Conservation (phyloP, 1,284 basidiomycete species). For the Inonotus obliquus region DNA sequence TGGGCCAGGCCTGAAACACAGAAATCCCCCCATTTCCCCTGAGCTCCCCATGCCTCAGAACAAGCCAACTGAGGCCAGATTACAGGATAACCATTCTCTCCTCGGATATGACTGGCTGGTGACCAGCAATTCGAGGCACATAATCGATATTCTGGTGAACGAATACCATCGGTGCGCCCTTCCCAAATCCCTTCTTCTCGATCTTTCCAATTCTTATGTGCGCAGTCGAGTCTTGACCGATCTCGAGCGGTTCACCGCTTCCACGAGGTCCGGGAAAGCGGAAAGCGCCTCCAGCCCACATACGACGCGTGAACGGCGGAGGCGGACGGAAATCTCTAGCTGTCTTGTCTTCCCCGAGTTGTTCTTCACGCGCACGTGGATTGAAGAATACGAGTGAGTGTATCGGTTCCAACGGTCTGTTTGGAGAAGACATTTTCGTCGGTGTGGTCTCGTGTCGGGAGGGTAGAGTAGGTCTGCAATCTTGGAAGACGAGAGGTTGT, state of each 20-base stretch:
- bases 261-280: neutral
- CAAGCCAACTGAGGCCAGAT: too few species aligned
- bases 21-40: too few species aligned
- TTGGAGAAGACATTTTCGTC: neutral
- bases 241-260: constrained; percentile 11
- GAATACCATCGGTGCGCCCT: constrained; percentile 60
- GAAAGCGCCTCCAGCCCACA: constrained; percentile 82
- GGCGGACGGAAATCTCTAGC: constrained; percentile 70
- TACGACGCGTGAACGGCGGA: constrained; percentile 67
- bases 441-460: constrained; percentile 13
- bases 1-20: too few species aligned
- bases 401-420: neutral
- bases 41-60: too few species aligned
- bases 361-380: constrained; percentile 51
- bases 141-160: constrained; percentile 60
- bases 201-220: constrained; percentile 48
- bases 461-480: constrained; percentile 13
- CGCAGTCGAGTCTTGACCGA: constrained; percentile 53
- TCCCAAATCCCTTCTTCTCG: constrained; percentile 60
- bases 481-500: constrained; percentile 12
- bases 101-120: constrained; percentile 49
- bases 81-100: too few species aligned
- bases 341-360: constrained; percentile 69
- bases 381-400: constrained; percentile 78
- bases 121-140: neutral